These are phyloP conservation scores for Backusella luteola DNA, from an alignment of 192 early-diverging fungal genomes.

Conservation along the genomic window DNA sequence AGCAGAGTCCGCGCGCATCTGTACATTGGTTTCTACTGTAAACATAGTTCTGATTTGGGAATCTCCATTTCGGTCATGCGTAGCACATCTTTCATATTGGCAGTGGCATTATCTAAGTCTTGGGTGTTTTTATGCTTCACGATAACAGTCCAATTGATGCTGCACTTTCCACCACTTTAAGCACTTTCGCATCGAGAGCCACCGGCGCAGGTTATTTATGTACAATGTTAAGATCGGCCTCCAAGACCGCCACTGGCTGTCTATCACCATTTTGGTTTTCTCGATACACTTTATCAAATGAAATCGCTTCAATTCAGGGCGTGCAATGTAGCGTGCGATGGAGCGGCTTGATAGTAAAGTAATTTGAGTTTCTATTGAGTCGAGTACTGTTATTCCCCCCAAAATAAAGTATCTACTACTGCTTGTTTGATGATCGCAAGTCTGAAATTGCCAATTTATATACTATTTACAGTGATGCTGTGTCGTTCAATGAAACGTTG, in stretches of 20 bases:
- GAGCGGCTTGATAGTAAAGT: slow-evolving; percentile 86
- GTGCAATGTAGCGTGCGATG: slow-evolving; percentile 85
- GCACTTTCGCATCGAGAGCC: slow-evolving; percentile 85
- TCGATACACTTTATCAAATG: too few relatives aligned
- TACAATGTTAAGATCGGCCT: slow-evolving; percentile 86
- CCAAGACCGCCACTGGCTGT: slow-evolving; percentile 57
- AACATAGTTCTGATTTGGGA: slow-evolving; percentile 53
- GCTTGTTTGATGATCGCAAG: slow-evolving; percentile 28
- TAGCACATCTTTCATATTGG: slow-evolving; percentile 75
- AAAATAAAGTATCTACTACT: too few relatives aligned
- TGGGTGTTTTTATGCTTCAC: slow-evolving; percentile 57
- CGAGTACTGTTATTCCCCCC: too few relatives aligned
- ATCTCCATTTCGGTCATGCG: slow-evolving; percentile 69
- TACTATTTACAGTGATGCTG: slow-evolving; percentile 28
- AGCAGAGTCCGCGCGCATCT: slow-evolving; percentile 58
- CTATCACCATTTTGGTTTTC: slow-evolving; percentile 72
- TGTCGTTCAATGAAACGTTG: too few relatives aligned
- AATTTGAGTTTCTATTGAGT: slow-evolving; percentile 59
- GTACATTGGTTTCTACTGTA: slow-evolving; percentile 63
- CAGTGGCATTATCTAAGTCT: slow-evolving; percentile 30
- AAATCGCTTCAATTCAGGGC: slow-evolving; percentile 70
- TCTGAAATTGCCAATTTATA: slow-evolving; percentile 67
- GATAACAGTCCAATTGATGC: slow-evolving; percentile 23
- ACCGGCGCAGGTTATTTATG: slow-evolving; percentile 53
- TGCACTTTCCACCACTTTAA: slow-evolving; percentile 74